Base-by-base conservation (phyloP, 768 basidiomycete species). In the Boletus coccyginus region DNA sequence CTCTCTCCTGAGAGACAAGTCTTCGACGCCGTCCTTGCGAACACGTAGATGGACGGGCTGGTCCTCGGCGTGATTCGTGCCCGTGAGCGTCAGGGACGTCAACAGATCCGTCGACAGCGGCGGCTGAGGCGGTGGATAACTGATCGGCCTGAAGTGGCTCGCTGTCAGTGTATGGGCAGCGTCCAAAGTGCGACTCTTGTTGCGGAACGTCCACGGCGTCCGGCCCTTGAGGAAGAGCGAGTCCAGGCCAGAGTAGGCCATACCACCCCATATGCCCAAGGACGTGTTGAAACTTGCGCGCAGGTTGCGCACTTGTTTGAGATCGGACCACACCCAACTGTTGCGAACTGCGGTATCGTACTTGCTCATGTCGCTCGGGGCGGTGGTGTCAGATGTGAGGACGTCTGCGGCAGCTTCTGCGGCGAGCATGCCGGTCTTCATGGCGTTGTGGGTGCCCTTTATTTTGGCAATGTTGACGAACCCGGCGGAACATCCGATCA, bases 361-460 rank as follows among this genome's bases (percentile, higher is more conserved):
- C 13, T 72, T 61, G 27, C 85, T 82, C 84, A 98, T 82, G 68
- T 92, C 85, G 1, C 78, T 74, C 0, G 79, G 63, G 12, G 48
- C 44, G 17, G 27, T 27, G 27, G 55, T 52, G 7, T 51, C 60
- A 59, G 71, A 57, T 56, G 71, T 53, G 48, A 96, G 73, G 5
- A 81, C 81, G 7, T 85, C 79, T 62, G 79, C 94, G 0, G 92
- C 92, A 0, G 90, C 81, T 70, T 99, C 95, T 1, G 93, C 96
- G 31, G 94, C 96, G 19, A 98, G 78, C 89, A 98, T 98, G 31
- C 97, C 97, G 38, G 89, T 92, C 80, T 98, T 95, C 97, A 99
- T 98, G 3, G 96, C 94, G 57, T 95, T 98, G 70, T 98, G 97
- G 0, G 95, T 96, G 14, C 96, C 96, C 69, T 98, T 98, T 74